Conservation (phyloP, 257 asterid genomes). For the Solanum corneliomulleri region DNA sequence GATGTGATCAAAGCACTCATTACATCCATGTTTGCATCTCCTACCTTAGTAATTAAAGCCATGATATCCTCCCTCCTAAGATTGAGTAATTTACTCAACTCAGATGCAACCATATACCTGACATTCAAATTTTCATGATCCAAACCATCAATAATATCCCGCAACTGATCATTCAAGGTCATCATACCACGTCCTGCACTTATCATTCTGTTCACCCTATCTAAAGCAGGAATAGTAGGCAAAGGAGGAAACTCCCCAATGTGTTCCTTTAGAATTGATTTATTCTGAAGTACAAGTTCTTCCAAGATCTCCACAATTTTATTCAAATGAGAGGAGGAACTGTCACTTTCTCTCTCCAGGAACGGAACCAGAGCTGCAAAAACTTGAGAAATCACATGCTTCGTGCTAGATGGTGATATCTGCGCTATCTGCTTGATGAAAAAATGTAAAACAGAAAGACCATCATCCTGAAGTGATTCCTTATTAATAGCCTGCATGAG, state of each 20-base stretch:
- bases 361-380: conserved; percentile 94
- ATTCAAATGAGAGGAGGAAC: conserved; percentile 34
- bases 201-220: conserved; percentile 72
- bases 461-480: conserved; percentile 78
- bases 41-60: conserved; percentile 58
- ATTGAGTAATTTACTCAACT: conserved; percentile 71
- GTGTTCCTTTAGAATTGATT: conserved; percentile 56
- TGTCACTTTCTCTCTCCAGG: conserved; percentile 67
- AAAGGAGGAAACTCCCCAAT: conserved; percentile 85
- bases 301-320: conserved; percentile 83
- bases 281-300: conserved; percentile 80
- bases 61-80: conserved; percentile 60
- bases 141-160: conserved; percentile 72
- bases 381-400: conserved; percentile 90
- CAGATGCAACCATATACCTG: conserved; percentile 93
- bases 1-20: conserved; percentile 76
- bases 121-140: conserved; percentile 91
- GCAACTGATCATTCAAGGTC: conserved; percentile 78
- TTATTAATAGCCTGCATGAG: conserved; percentile 88
- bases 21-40: conserved; percentile 60
- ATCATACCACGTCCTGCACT: conserved; percentile 69
- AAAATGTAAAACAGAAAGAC: conserved; percentile 70
- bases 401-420: conserved; percentile 78
- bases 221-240: conserved; percentile 74
- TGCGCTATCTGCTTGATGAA: conserved; percentile 70